Conservation (phyloP, 306 rosid genomes). For the Ormosia emarginata region DNA sequence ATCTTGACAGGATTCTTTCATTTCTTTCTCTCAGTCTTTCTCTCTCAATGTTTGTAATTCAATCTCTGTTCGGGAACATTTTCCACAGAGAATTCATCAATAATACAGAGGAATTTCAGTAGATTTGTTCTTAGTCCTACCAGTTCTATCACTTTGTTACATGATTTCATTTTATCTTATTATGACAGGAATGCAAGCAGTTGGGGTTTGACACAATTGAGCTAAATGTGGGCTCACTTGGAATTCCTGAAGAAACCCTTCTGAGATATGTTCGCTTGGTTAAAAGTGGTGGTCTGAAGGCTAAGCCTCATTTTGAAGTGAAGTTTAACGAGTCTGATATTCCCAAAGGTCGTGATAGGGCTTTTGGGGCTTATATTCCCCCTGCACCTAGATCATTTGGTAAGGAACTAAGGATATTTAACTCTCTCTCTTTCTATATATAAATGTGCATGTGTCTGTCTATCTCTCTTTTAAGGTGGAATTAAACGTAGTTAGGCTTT, state of each 20-base stretch:
- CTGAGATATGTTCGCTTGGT: conserved; percentile 72
- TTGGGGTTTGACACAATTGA: conserved; percentile 85
- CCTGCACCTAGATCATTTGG: conserved; percentile 75
- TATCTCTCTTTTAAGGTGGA: background rate
- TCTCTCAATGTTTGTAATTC: too few species aligned
- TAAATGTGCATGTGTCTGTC: background rate
- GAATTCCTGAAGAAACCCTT: conserved; percentile 80
- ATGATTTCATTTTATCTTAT: background rate
- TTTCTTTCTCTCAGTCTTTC: too few species aligned
- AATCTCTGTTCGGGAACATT: too few species aligned
- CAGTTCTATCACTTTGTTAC: too few species aligned
- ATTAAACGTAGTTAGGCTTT: background rate
- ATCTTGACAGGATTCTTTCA: too few species aligned
- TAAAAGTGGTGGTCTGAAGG: conserved; percentile 75
- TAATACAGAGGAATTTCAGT: too few species aligned
- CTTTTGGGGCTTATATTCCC: conserved; percentile 78
- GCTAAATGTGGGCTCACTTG: conserved; percentile 68
- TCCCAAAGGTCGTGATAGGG: conserved; percentile 61
- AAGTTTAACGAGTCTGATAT: conserved; percentile 74
- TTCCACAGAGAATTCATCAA: too few species aligned
- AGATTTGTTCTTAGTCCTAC: too few species aligned
- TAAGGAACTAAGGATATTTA: conserved; percentile 18
- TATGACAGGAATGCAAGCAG: conserved; percentile 74
- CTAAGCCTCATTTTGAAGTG: conserved; percentile 76
- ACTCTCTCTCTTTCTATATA: background rate